These are phyloP conservation scores for Candida sithepensis DNA, from an alignment of 805 yeast genomes.

Conservation along the genomic window DNA sequence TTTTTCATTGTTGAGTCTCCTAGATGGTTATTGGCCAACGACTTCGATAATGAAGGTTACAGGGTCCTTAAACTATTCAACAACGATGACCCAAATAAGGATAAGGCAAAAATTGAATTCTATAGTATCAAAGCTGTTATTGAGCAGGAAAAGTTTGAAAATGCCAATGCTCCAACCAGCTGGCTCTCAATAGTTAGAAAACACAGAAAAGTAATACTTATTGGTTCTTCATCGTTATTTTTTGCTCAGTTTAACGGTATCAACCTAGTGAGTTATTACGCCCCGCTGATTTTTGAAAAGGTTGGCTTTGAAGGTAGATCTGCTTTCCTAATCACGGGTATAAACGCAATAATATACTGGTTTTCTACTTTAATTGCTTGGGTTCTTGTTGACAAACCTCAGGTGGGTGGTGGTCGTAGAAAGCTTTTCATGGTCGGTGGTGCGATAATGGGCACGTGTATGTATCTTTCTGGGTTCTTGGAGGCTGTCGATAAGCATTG, in stretches of 20 bases:
- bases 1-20: conserved; percentile 82
- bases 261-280: conserved; percentile 84
- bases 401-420: conserved; percentile 80
- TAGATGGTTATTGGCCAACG: conserved; percentile 78
- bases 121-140: conserved; percentile 39
- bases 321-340: conserved; percentile 85
- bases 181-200: conserved; percentile 17
- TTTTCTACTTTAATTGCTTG: conserved; percentile 79
- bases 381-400: conserved; percentile 64
- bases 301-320: conserved; percentile 87
- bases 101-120: conserved; percentile 38
- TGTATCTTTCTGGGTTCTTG: conserved; percentile 59
- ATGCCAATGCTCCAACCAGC: conserved; percentile 21
- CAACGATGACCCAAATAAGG: conserved; percentile 23
- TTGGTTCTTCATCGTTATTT: conserved; percentile 82
- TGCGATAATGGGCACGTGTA: conserved; percentile 65
- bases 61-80: conserved; percentile 34
- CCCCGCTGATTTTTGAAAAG: conserved; percentile 85
- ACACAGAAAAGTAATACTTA: conserved; percentile 52
- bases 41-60: conserved; percentile 55
- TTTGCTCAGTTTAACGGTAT: conserved; percentile 91
- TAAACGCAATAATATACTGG: conserved; percentile 58
- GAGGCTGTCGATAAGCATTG: conserved; percentile 43
- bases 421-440: conserved; percentile 75
- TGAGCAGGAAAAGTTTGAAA: conserved; percentile 17